Conservation (phyloP, 805 yeast species). For the Candida vartiovaarae region DNA sequence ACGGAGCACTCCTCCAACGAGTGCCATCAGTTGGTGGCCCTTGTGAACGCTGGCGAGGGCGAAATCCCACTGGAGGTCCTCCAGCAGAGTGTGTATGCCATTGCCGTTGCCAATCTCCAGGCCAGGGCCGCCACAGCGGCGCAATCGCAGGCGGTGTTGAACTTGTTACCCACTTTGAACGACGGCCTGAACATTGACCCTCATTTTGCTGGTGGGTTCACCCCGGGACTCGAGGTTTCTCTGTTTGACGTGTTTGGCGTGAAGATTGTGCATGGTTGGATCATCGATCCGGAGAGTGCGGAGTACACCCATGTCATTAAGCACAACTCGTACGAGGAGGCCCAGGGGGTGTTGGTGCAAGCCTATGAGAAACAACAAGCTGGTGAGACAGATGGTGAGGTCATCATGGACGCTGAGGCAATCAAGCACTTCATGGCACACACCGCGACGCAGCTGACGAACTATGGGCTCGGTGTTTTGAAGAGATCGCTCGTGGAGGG, state of each 20-base stretch:
- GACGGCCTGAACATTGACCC: slow-evolving; percentile 74
- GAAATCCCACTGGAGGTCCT: slow-evolving; percentile 33
- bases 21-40: slow-evolving; percentile 21
- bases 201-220: slow-evolving; percentile 54
- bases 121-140: background rate
- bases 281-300: slow-evolving; percentile 37
- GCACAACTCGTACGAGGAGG: slow-evolving; percentile 46
- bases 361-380: slow-evolving; percentile 30
- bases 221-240: slow-evolving; percentile 42
- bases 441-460: slow-evolving; percentile 73
- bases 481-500: slow-evolving; percentile 39
- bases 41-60: slow-evolving; percentile 24
- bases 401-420: slow-evolving; percentile 28
- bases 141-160: background rate
- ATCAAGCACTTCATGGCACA: slow-evolving; percentile 45
- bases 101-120: slow-evolving; percentile 31
- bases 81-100: slow-evolving; percentile 43
- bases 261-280: slow-evolving; percentile 80
- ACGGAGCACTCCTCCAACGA: slow-evolving; percentile 18
- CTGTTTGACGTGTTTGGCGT: slow-evolving; percentile 55
- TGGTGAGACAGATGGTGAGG: slow-evolving; percentile 21
- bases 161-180: slow-evolving; percentile 54
- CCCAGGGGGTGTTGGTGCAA: slow-evolving; percentile 50
- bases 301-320: slow-evolving; percentile 31
- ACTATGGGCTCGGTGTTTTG: slow-evolving; percentile 49